Conservation (phyloP, 768 basidiomycete species). For the Boletus eberwhitei region DNA sequence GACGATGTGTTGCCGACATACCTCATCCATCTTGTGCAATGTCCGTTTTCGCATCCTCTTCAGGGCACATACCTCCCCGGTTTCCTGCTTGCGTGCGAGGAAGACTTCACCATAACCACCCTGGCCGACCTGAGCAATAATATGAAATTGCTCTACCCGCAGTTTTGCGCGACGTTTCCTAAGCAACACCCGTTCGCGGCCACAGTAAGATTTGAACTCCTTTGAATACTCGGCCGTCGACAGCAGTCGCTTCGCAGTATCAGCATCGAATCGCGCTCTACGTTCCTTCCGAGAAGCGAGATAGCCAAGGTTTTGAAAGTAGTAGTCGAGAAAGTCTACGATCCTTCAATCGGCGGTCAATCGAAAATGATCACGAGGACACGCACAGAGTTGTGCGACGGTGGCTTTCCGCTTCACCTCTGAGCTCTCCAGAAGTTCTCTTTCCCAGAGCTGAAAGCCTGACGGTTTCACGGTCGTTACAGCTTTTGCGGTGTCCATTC, state of each 20-base stretch:
- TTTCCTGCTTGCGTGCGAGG: constrained; percentile 91
- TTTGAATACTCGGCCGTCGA: constrained; percentile 53
- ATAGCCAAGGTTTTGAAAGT: constrained; percentile 93
- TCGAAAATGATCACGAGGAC: constrained; percentile 4
- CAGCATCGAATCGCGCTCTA: constrained; percentile 75
- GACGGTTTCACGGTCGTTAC: constrained; percentile 49
- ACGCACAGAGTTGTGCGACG: constrained; percentile 92
- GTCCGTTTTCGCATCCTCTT: constrained; percentile 98
- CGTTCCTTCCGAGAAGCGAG: constrained; percentile 83
- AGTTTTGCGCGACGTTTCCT: constrained; percentile 91
- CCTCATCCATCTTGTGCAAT: constrained; percentile 98
- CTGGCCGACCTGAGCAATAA: constrained; percentile 98
- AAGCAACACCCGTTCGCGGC: constrained; percentile 90
- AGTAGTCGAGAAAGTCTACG: constrained; percentile 94
- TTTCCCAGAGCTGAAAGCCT: constrained; percentile 75
- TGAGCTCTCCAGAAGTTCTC: constrained; percentile 73
- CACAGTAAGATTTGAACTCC: constrained; percentile 92
- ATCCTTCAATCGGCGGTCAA: constrained; percentile 10
- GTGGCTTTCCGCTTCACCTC: constrained; percentile 96
- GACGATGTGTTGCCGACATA: constrained; percentile 28
- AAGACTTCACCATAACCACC: constrained; percentile 99
- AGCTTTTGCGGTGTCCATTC: constrained; percentile 50
- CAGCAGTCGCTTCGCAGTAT: constrained; percentile 69
- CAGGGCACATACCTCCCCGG: constrained; percentile 93
- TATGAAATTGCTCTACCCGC: constrained; percentile 92